Conservation (phyloP, 176 grass and related monocot species). For the Oryza longistaminata region DNA sequence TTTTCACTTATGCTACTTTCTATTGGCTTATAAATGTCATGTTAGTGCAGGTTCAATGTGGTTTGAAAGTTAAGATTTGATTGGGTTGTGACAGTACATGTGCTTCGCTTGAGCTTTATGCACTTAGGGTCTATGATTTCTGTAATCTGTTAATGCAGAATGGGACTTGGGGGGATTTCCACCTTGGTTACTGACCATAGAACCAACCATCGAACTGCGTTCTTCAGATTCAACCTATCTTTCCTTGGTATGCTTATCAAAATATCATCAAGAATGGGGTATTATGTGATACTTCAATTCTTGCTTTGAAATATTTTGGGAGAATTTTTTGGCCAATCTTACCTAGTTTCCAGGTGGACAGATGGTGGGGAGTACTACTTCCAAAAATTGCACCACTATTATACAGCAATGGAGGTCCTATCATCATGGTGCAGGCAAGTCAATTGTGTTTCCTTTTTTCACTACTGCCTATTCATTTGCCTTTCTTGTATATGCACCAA, state of each 20-base stretch:
- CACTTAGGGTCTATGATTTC: neutral
- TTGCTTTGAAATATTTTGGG: constrained; percentile 25
- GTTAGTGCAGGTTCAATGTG: neutral
- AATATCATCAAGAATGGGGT: neutral
- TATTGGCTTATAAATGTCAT: constrained; percentile 8
- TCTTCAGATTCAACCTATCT: constrained; percentile 84
- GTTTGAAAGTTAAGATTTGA: constrained; percentile 1
- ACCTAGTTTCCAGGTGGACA: constrained; percentile 67
- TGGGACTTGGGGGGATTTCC: constrained; percentile 98
- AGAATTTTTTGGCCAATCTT: constrained; percentile 35
- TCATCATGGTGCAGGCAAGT: constrained; percentile 96
- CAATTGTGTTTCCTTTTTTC: constrained; percentile 19
- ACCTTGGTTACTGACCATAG: constrained; percentile 83
- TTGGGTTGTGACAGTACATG: constrained; percentile 13
- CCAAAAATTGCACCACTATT: constrained; percentile 72
- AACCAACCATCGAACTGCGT: constrained; percentile 78
- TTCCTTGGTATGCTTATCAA: constrained; percentile 63
- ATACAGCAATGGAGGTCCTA: constrained; percentile 81
- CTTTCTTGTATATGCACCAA: constrained; percentile 19
- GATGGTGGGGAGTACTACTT: constrained; percentile 87
- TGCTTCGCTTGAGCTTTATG: neutral
- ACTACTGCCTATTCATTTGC: neutral
- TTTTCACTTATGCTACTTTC: neutral
- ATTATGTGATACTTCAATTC: constrained; percentile 1
- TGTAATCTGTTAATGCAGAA: constrained; percentile 56